Percentiles rank a stretch among this genome's conserved stretches.
phyloP scores from a whole-genome alignment of 805 yeast species.

The Nakazawaea ernobii region DNA sequence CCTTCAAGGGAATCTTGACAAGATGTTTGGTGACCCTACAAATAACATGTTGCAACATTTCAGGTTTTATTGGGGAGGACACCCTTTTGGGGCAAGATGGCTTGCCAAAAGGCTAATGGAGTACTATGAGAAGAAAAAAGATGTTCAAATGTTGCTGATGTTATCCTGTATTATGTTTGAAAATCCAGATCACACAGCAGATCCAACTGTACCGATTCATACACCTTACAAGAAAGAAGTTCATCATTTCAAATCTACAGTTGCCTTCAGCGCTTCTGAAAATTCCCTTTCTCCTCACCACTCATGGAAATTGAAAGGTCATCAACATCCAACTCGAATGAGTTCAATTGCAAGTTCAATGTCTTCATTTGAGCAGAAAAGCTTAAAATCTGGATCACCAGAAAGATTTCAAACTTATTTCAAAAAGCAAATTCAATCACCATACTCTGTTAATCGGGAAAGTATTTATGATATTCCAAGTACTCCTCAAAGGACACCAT shows the following conservation, averaged over 20 bases:
- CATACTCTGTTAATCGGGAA: conserved; percentile 16
- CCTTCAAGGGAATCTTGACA: neutral
- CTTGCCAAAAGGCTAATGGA: conserved; percentile 53
- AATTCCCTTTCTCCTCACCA: neutral
- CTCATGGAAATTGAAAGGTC: too few species aligned
- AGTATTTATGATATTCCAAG: neutral
- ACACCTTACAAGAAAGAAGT: conserved; percentile 31
- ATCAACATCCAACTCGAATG: conserved; percentile 2
- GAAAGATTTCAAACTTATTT: conserved; percentile 18
- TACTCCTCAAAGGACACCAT: neutral
- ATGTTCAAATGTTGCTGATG: conserved; percentile 89
- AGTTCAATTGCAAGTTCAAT: conserved; percentile 13
- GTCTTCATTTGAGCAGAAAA: conserved; percentile 13
- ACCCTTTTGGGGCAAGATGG: conserved; percentile 71
- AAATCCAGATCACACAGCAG: conserved; percentile 23
- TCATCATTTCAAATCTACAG: neutral
- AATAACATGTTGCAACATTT: conserved; percentile 13
- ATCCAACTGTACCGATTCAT: conserved; percentile 36
- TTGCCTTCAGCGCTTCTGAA: neutral
- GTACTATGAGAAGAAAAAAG: conserved; percentile 58
- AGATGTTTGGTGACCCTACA: conserved; percentile 6
- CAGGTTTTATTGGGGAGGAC: conserved; percentile 68
- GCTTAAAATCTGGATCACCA: conserved; percentile 23
- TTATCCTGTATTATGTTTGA: conserved; percentile 65
- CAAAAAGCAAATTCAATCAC: conserved; percentile 18